Percentiles rank a stretch among this genome's conserved stretches.
These are phyloP conservation scores for Mycena vulgaris DNA, from an alignment of 768 basidiomycete species.

Conservation along the genomic window DNA sequence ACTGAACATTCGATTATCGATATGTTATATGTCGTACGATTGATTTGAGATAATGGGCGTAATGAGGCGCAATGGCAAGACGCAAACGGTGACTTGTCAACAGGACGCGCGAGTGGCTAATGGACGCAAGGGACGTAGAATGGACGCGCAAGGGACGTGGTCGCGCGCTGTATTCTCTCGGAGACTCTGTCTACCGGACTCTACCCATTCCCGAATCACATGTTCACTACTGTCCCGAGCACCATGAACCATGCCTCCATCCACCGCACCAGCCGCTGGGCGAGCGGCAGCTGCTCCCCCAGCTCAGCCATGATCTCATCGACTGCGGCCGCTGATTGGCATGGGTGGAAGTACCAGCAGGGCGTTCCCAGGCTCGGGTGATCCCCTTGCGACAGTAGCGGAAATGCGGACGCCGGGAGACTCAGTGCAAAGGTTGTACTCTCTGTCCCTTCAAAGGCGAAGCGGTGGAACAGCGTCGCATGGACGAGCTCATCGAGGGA, in stretches of 20 bases:
- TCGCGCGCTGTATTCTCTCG: not conserved
- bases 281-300: no score
- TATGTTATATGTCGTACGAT: conserved; percentile 31
- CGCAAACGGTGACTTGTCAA: no score
- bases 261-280: conserved; percentile 64
- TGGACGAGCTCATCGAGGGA: conserved; percentile 67
- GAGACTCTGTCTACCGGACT: no score
- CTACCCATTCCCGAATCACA: conserved; percentile 48
- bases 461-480: conserved; percentile 72
- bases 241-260: conserved; percentile 87
- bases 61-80: no score
- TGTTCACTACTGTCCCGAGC: conserved; percentile 74
- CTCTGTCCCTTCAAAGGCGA: conserved; percentile 60
- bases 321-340: conserved; percentile 78
- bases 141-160: not conserved
- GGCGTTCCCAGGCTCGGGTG: conserved; percentile 84
- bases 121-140: not conserved
- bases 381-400: conserved; percentile 89
- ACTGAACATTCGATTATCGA: conserved; percentile 31
- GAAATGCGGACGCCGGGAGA: conserved; percentile 69
- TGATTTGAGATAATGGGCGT: not conserved
- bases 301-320: conserved; percentile 76
- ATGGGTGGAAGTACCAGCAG: conserved; percentile 93
- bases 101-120: no score
- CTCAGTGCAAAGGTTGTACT: conserved; percentile 70